Conservation (phyloP, 306 rosid genomes). For the Boehmeria nivea region DNA sequence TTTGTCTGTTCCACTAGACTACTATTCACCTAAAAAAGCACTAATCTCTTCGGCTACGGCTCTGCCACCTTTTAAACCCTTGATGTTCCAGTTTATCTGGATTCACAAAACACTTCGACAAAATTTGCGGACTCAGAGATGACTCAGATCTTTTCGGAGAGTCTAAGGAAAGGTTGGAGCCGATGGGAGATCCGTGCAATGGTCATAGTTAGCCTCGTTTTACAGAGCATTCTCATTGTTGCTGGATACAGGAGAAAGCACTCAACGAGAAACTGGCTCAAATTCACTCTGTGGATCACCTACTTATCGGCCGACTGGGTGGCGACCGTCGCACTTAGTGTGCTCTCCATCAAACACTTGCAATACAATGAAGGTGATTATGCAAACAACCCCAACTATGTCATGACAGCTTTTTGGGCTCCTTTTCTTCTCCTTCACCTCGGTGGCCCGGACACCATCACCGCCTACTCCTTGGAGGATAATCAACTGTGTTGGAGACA, state of each 20-base stretch:
- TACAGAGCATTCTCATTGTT: neutral
- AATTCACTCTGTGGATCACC: conserved; percentile 23
- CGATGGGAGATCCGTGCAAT: neutral
- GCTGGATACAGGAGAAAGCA: neutral
- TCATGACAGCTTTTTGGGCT: conserved; percentile 29
- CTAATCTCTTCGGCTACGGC: no score
- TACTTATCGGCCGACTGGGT: conserved; percentile 39
- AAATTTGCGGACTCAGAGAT: no score
- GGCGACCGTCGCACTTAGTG: neutral
- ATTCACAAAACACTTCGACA: neutral
- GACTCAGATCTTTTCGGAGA: neutral
- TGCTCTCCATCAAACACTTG: neutral
- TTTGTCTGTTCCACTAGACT: no score
- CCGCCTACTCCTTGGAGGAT: conserved; percentile 23
- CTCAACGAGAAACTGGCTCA: neutral
- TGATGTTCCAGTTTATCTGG: no score
- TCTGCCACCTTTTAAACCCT: no score
- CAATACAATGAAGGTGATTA: neutral
- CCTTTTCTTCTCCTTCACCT: conserved; percentile 43
- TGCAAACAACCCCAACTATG: neutral
- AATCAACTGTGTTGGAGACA: conserved; percentile 33
- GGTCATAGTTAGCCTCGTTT: neutral
- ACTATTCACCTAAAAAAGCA: no score
- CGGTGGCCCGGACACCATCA: conserved; percentile 36
- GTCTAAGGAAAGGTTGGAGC: neutral